Base-by-base conservation (phyloP, 805 yeast species). In the Saturnispora mendoncae region DNA sequence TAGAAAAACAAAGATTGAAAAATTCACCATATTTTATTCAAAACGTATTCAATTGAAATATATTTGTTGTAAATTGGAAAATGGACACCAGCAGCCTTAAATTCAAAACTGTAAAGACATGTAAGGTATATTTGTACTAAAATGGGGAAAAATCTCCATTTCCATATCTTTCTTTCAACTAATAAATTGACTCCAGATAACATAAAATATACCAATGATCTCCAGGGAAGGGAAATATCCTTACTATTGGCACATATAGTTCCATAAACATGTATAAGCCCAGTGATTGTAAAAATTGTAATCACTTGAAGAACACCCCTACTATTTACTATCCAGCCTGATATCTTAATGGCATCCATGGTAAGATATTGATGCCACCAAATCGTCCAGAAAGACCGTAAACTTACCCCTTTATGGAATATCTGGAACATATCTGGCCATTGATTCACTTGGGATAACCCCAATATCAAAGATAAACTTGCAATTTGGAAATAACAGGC, bases 211-310 rank as follows among this genome's bases (percentile, higher is more conserved):
- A 23, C 8, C 13, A 34, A 9, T 33, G 42, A 39, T 26, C 33
- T 33, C 38, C 32, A 33, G 9, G 42, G 42, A 6, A 39, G 8
- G n/a, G 28, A 26, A 25, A 19, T 15, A 15, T n/a, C 33, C 9
- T 13, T n/a, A n/a, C n/a, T n/a, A 27, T 33, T n/a, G 27, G 28
- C 21, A 28, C 7, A 39, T 9, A 3, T 8, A 13, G 38, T 27
- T 10, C 33, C 42, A 15, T 18, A 6, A 10, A 33, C 17, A 13
- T 39, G 42, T n/a, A 28, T 15, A 10, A 21, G 14, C 18, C 42
- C 42, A 17, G 24, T 28, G 21, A 38, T 44, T 79, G 81, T 44
- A 90, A 62, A 46, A 88, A 68, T 48, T 80, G 78, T 55, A 75
- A 74, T 51, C 88, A 71, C 10, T n/a, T 13, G n/a, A 6, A 19